These are phyloP conservation scores for Mycena pura DNA, from an alignment of 768 basidiomycete genomes.

Conservation along the genomic window DNA sequence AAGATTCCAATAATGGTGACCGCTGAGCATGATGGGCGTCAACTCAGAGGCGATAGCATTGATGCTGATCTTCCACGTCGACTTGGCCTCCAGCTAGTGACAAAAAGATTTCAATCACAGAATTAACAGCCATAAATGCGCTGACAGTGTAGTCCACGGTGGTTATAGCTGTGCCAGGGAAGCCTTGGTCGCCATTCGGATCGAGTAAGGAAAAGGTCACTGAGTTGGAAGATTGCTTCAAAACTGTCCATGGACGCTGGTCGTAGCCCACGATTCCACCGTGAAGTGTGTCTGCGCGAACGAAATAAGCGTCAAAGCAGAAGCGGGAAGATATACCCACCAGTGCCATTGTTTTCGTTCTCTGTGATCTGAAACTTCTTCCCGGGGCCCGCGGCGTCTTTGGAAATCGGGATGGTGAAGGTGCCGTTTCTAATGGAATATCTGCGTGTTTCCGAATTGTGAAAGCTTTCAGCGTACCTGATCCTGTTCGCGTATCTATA, in stretches of 20 bases:
- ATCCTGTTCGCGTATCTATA: slow-evolving; percentile 52
- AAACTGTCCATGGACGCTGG: slow-evolving; percentile 48
- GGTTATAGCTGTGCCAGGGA: slow-evolving; percentile 51
- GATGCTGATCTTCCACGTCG: slow-evolving; percentile 48
- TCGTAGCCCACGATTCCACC: slow-evolving; percentile 56
- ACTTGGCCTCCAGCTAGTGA: slow-evolving; percentile 42
- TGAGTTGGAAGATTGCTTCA: slow-evolving; percentile 38
- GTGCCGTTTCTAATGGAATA: slow-evolving; percentile 39
- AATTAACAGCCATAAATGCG: neutral
- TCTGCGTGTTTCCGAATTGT: neutral
- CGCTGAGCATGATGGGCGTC: slow-evolving; percentile 53
- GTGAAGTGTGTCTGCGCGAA: slow-evolving; percentile 55
- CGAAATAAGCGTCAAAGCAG: neutral
- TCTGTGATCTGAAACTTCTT: slow-evolving; percentile 46
- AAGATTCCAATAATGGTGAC: slow-evolving; percentile 53
- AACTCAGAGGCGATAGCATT: slow-evolving; percentile 41
- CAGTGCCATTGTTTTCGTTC: slow-evolving; percentile 46
- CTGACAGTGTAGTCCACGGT: slow-evolving; percentile 29
- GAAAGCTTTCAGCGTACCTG: neutral
- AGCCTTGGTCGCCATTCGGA: slow-evolving; percentile 51
- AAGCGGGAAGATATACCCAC: neutral
- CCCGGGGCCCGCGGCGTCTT: slow-evolving; percentile 42
- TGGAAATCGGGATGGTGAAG: slow-evolving; percentile 51
- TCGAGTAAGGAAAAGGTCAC: slow-evolving; percentile 52
- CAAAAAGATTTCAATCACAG: slow-evolving; percentile 22